Base-by-base conservation (phyloP, 2,329 filamentous ascomycete species). In the Periglandula ipomoeae region DNA sequence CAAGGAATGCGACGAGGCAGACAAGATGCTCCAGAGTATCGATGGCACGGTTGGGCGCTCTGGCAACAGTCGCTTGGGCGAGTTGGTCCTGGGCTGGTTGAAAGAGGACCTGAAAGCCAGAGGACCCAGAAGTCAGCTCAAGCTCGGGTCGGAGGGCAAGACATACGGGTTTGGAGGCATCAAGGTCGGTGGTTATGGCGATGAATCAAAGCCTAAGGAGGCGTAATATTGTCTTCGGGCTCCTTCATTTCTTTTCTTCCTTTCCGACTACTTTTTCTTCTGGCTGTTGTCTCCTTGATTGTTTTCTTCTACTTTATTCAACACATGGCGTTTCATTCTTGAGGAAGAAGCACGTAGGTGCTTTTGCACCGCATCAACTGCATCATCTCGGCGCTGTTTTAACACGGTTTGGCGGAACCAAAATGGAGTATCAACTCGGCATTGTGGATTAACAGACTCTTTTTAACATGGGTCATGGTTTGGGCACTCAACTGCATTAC, bases 71-170 rank as follows among this genome's bases (percentile, higher is more conserved):
- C 79, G 81, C 49, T 74, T 97, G 7, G 90, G 91, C 9, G 86
- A 95, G 69, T 68, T 98, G 54, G 93, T 97, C 26, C 71, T 98
- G 56, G 75, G 76, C 48, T 98, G 93, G 93, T 72, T 98, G 65
- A 81, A 81, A 62, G 79, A 86, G 52, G 91, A 97, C 68, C 67
- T 96, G 53, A 71, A 75, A 57, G 83, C 86, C 56, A 74, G 91
- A 55, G 91, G 91, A 0, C 90, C 90, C 3, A 74, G 91, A 43
- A 86, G 72, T 55, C 67, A 79, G 56, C 70, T 71, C 37, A 70
- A 70, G 49, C 67, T 73, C 50, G 75, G 68, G 0, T 72, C 75
- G 3, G 81, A 88, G 66, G 84, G 84, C 3, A 78, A 78, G 71
- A 81, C 81, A 7, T 88, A 82, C 51, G 68, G 66, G 1, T 69